Evolutionary conservation across 2,329 filamentous ascomycete species (phyloP).

Genomic region (Teratosphaeria viscida): DNA sequence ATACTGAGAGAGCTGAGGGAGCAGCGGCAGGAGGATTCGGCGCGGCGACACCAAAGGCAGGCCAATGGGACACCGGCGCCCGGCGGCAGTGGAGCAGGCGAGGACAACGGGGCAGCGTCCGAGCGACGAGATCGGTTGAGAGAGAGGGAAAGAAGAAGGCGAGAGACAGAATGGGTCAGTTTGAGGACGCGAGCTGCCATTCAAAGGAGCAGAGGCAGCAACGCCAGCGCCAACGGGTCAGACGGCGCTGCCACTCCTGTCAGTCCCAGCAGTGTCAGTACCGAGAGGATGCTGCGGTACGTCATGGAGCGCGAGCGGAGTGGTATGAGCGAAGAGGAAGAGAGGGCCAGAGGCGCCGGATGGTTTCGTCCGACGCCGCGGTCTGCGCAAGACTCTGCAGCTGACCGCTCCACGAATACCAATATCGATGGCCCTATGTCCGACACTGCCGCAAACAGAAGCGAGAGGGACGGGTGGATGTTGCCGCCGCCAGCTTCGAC

Average conservation of each 20-base stretch:
- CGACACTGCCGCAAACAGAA: background rate
- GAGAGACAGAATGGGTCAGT: slow-evolving; percentile 21
- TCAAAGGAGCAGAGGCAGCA: slow-evolving; percentile 19
- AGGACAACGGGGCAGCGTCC: slow-evolving; percentile 7
- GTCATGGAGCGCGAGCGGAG: slow-evolving; percentile 29
- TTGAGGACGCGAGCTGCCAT: slow-evolving; percentile 22
- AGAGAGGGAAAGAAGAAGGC: slow-evolving; percentile 20
- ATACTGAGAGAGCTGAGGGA: slow-evolving; percentile 29
- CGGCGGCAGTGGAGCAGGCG: slow-evolving; percentile 14
- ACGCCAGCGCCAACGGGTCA: background rate
- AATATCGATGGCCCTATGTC: background rate
- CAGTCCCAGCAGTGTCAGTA: slow-evolving; percentile 22
- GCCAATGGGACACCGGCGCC: slow-evolving; percentile 11
- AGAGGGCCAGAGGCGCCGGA: slow-evolving; percentile 23
- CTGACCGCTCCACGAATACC: no score
- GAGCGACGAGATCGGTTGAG: slow-evolving; percentile 15
- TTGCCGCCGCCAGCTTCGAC: background rate
- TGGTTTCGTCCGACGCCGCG: slow-evolving; percentile 20
- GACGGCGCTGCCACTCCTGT: slow-evolving; percentile 6
- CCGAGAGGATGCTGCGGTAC: slow-evolving; percentile 30
- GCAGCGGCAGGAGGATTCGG: slow-evolving; percentile 19
- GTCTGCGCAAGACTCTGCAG: background rate
- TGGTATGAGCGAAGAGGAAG: slow-evolving; percentile 24
- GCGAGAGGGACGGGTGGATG: background rate
- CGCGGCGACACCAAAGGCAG: slow-evolving; percentile 7